phyloP scores from a whole-genome alignment of 306 rosid genomes.

The Cucurbita ficifolia region DNA sequence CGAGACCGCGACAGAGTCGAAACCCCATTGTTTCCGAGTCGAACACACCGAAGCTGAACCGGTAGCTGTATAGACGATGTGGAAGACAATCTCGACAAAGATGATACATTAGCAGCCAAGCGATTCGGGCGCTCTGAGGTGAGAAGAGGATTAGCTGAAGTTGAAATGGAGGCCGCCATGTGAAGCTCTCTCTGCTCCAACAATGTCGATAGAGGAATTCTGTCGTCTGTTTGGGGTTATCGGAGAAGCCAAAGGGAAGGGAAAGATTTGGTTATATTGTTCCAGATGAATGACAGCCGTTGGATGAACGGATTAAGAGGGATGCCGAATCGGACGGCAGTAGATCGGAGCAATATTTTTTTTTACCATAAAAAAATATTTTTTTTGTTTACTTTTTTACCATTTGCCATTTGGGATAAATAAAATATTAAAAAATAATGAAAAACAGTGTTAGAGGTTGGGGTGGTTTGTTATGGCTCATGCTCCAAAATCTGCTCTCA shows the following conservation, averaged over 20 bases:
- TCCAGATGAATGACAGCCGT: background rate
- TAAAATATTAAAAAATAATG: background rate
- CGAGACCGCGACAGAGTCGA: constrained; percentile 25
- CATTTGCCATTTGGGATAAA: no score
- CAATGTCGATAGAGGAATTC: background rate
- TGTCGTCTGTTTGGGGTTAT: constrained; percentile 8
- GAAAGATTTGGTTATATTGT: background rate
- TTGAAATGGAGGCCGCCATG: constrained; percentile 62
- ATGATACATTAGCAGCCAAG: constrained; percentile 13
- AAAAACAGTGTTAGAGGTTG: background rate
- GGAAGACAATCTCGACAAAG: constrained; percentile 13
- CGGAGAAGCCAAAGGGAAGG: background rate
- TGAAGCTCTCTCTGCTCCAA: constrained; percentile 1
- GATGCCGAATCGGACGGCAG: background rate
- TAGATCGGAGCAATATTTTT: background rate
- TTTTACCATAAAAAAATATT: background rate
- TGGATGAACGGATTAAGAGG: background rate
- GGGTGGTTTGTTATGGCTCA: no score
- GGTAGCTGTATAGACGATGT: constrained; percentile 39
- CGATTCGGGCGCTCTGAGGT: constrained; percentile 22
- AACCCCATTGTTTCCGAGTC: constrained; percentile 15
- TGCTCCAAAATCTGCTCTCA: no score
- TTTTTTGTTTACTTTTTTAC: background rate
- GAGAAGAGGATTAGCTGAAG: constrained; percentile 25
- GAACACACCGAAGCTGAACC: constrained; percentile 21